Percentiles rank a stretch among this genome's conserved stretches.
These are phyloP conservation scores for Fibroporia radiculosa DNA, from an alignment of 768 basidiomycete genomes.

Conservation along the genomic window DNA sequence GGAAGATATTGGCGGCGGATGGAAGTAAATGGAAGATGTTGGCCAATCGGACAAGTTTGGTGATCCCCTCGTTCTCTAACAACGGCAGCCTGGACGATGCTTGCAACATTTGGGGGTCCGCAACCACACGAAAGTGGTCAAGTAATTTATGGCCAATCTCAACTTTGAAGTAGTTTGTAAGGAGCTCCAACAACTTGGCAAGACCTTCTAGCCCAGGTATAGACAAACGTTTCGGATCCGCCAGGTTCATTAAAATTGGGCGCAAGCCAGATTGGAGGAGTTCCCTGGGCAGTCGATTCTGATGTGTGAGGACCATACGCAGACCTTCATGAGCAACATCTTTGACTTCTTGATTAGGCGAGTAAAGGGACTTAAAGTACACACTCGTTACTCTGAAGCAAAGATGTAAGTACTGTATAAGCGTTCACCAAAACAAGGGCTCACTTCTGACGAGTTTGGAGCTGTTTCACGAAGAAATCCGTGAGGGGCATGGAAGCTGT, in stretches of 20 bases:
- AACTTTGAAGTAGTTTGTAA: conserved; percentile 99
- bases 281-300: conserved; percentile 90
- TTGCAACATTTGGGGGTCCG: conserved; percentile 79
- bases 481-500: conserved; percentile 93
- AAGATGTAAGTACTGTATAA: background rate
- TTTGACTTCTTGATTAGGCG: conserved; percentile 83
- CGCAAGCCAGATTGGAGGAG: conserved; percentile 91
- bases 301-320: conserved; percentile 80
- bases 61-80: conserved; percentile 84
- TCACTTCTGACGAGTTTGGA: conserved; percentile 79
- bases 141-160: conserved; percentile 97
- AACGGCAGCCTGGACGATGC: conserved; percentile 74
- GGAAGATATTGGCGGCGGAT: conserved; percentile 85
- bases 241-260: conserved; percentile 96
- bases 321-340: conserved; percentile 93
- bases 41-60: conserved; percentile 88
- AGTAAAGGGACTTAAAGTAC: conserved; percentile 98
- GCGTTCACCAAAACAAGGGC: conserved; percentile 6
- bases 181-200: conserved; percentile 83
- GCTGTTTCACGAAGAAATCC: conserved; percentile 85
- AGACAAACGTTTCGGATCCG: conserved; percentile 90
- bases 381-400: conserved; percentile 75
- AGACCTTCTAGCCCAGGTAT: conserved; percentile 90
- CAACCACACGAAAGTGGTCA: conserved; percentile 91
- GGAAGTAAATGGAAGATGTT: conserved; percentile 97